Conservation (phyloP, 345 rosid genomes). For the Dovyalis caffra region DNA sequence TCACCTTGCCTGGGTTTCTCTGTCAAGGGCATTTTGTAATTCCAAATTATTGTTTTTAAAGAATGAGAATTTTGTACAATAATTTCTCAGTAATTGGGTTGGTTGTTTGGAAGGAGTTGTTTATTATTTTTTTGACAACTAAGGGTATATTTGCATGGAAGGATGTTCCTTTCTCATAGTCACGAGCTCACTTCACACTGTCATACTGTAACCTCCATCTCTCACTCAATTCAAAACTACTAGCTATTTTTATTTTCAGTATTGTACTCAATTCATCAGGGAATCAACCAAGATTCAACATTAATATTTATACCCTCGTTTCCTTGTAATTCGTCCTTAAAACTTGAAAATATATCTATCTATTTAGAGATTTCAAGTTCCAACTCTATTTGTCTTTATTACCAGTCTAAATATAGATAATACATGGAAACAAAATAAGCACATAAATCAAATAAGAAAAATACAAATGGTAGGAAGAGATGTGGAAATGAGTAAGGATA, state of each 20-base stretch:
- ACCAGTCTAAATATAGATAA: no score
- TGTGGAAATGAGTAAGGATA: no score
- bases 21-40: constrained; percentile 33
- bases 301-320: no score
- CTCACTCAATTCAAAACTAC: not conserved
- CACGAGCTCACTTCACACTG: constrained; percentile 24
- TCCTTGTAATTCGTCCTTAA: no score
- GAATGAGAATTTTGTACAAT: constrained; percentile 33
- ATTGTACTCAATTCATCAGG: not conserved
- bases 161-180: constrained; percentile 19
- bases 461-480: no score
- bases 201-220: not conserved
- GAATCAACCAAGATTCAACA: not conserved
- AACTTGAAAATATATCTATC: no score
- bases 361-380: not conserved
- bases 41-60: constrained; percentile 38
- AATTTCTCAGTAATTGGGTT: constrained; percentile 32
- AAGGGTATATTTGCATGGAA: constrained; percentile 46
- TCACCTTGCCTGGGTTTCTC: constrained; percentile 21
- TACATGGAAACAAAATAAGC: no score
- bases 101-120: constrained; percentile 16
- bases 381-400: not conserved
- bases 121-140: constrained; percentile 39
- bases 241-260: not conserved
- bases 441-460: no score